phyloP scores from a whole-genome alignment of 2,329 filamentous ascomycete species.

The Cladosporium sp. region DNA sequence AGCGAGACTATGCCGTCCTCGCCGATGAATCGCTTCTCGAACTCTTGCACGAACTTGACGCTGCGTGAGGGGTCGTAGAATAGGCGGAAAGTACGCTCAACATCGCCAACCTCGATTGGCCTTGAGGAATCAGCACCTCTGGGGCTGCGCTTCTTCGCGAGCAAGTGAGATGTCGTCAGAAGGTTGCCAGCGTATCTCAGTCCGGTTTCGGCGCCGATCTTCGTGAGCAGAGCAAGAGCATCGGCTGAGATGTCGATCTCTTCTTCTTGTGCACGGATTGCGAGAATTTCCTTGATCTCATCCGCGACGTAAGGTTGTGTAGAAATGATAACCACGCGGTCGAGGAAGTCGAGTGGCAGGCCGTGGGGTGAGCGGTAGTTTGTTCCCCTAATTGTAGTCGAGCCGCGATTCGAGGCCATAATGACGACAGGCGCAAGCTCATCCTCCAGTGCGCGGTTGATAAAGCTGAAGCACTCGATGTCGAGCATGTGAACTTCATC shows the following conservation, averaged over 20 bases:
- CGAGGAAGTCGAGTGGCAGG: slow-evolving; percentile 89
- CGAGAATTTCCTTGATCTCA: slow-evolving; percentile 87
- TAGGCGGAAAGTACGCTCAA: slow-evolving; percentile 86
- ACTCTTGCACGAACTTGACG: slow-evolving; percentile 84
- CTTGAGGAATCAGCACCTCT: slow-evolving; percentile 61
- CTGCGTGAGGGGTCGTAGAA: slow-evolving; percentile 90
- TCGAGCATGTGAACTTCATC: slow-evolving; percentile 99
- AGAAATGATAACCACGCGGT: slow-evolving; percentile 93
- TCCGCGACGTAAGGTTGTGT: slow-evolving; percentile 78
- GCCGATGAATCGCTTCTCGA: slow-evolving; percentile 88
- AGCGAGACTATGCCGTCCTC: slow-evolving; percentile 78
- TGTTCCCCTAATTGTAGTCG: slow-evolving; percentile 87
- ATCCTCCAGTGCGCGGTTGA: slow-evolving; percentile 93
- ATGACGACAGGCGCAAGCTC: slow-evolving; percentile 96
- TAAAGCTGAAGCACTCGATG: slow-evolving; percentile 97
- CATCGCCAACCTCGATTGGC: slow-evolving; percentile 72
- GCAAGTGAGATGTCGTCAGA: slow-evolving; percentile 87
- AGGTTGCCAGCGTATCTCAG: slow-evolving; percentile 96
- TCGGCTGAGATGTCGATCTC: slow-evolving; percentile 89
- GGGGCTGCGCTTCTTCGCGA: slow-evolving; percentile 68
- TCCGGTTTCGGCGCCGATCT: slow-evolving; percentile 89
- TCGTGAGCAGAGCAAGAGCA: slow-evolving; percentile 86
- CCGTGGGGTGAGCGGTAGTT: slow-evolving; percentile 92
- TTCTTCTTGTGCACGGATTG: slow-evolving; percentile 90
- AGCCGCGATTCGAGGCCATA: slow-evolving; percentile 96